Percentiles rank a stretch among this genome's conserved stretches.
phyloP scores from a whole-genome alignment of 805 yeast species.

The Jamesozyma piceae region DNA sequence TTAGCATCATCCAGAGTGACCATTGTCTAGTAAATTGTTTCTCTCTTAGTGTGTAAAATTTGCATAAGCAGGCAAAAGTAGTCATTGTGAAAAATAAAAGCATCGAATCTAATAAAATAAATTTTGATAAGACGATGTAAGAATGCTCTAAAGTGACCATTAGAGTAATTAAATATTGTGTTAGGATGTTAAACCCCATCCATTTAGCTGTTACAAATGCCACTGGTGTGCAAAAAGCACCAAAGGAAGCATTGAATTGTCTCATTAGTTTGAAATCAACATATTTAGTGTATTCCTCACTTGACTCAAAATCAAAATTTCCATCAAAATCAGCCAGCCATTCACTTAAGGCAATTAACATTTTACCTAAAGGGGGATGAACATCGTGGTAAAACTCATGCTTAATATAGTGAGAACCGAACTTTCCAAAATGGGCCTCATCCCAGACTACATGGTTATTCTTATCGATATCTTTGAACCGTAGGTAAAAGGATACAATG shows the following conservation, averaged over 20 bases:
- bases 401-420: slow-evolving; percentile 81
- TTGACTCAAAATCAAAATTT: slow-evolving; percentile 80
- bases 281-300: slow-evolving; percentile 63
- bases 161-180: slow-evolving; percentile 70
- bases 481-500: slow-evolving; percentile 53
- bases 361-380: slow-evolving; percentile 94
- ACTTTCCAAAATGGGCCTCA: slow-evolving; percentile 96
- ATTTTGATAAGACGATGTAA: slow-evolving; percentile 76
- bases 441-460: slow-evolving; percentile 87
- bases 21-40: slow-evolving; percentile 59
- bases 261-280: slow-evolving; percentile 82
- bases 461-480: slow-evolving; percentile 66
- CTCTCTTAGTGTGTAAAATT: slow-evolving; percentile 54
- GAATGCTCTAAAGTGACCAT: slow-evolving; percentile 79
- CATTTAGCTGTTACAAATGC: slow-evolving; percentile 75
- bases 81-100: slow-evolving; percentile 79
- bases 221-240: slow-evolving; percentile 76
- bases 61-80: slow-evolving; percentile 63
- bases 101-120: slow-evolving; percentile 87
- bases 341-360: slow-evolving; percentile 83
- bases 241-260: slow-evolving; percentile 74
- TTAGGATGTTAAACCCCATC: slow-evolving; percentile 59
- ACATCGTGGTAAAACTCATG: slow-evolving; percentile 93
- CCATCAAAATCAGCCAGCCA: slow-evolving; percentile 83
- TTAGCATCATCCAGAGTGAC: slow-evolving; percentile 51